Percentiles rank a stretch among this genome's conserved stretches.
Evolutionary conservation across 495 filamentous ascomycete species (phyloP).

Genomic region (Hypoxylon perforatum): DNA sequence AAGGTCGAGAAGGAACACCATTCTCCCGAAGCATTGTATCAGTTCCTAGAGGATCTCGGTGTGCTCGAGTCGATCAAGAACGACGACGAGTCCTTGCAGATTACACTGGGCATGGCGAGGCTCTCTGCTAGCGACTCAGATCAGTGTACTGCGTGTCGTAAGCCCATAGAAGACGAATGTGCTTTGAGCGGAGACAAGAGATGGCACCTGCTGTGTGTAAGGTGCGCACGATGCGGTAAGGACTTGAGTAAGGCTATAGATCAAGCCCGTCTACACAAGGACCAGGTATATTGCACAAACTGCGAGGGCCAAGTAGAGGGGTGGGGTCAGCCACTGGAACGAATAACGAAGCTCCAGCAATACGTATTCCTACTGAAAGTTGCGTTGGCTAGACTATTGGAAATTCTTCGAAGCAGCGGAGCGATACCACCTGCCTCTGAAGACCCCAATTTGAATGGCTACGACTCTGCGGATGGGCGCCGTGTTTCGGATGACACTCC

Average conservation of each 20-base stretch:
- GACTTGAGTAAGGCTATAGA: conserved; percentile 73
- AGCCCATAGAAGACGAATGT: conserved; percentile 95
- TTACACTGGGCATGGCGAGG: conserved; percentile 75
- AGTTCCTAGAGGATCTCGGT: conserved; percentile 83
- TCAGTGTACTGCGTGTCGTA: conserved; percentile 80
- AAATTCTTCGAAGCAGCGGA: conserved; percentile 84
- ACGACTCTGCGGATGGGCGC: conserved; percentile 74
- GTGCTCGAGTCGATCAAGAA: conserved; percentile 77
- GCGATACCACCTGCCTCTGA: conserved; percentile 82
- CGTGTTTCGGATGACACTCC: conserved; percentile 58
- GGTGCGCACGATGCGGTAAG: conserved; percentile 77
- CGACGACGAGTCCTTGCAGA: conserved; percentile 76
- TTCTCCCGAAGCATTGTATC: conserved; percentile 76
- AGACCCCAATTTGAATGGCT: conserved; percentile 74
- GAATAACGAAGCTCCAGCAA: conserved; percentile 85
- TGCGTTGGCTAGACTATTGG: conserved; percentile 87
- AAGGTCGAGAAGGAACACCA: conserved; percentile 87
- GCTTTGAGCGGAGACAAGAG: conserved; percentile 74
- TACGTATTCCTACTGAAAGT: conserved; percentile 93
- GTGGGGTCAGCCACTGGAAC: conserved; percentile 59
- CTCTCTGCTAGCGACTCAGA: conserved; percentile 84
- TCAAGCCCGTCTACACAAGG: conserved; percentile 73
- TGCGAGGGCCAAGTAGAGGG: conserved; percentile 61
- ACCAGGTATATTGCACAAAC: conserved; percentile 73
- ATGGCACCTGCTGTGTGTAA: conserved; percentile 85